Base-by-base conservation (phyloP, 805 yeast species). In the Crinitomyces ghanaensis region DNA sequence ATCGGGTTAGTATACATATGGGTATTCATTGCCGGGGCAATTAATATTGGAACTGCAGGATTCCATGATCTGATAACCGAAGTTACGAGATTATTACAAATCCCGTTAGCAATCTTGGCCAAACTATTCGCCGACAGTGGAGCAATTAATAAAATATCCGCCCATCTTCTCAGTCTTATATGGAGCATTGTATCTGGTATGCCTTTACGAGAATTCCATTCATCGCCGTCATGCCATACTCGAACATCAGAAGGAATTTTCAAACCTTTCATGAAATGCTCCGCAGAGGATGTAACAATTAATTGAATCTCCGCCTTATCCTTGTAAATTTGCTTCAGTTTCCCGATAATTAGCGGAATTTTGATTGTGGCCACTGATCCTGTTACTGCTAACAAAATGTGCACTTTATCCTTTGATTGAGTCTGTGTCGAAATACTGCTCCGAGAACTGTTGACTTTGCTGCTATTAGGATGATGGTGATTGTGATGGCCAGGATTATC, bases 361-460 rank as follows among this genome's bases (percentile, higher is more conserved):
- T 91, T 91, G 42, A 91, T 84, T 2, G 97, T 83, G 4, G 98
- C 98, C 3, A 91, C 96, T 2, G 94, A 81, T 1, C 98, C 98
- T 1, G 97, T 83, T 13, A 93, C 93, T 13, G 93, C 98, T 27
- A 91, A 64, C 37, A 91, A 62, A 28, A 91, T 76, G 55, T 91
- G 98, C 36, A 83, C 66, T 50, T 85, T 86, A 28, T 22, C 34
- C n/a, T n/a, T n/a, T n/a, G n/a, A n/a, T n/a, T n/a, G n/a, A n/a
- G n/a, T n/a, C n/a, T n/a, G n/a, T n/a, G n/a, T n/a, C n/a, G n/a
- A n/a, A n/a, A n/a, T n/a, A n/a, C n/a, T n/a, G n/a, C n/a, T n/a
- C n/a, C n/a, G n/a, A n/a, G n/a, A n/a, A n/a, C n/a, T n/a, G n/a
- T n/a, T n/a, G n/a, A n/a, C n/a, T n/a, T n/a, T n/a, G n/a, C n/a